Evolutionary conservation across 805 yeast genomes (phyloP).

Genomic region (Hanseniaspora osmophila): DNA sequence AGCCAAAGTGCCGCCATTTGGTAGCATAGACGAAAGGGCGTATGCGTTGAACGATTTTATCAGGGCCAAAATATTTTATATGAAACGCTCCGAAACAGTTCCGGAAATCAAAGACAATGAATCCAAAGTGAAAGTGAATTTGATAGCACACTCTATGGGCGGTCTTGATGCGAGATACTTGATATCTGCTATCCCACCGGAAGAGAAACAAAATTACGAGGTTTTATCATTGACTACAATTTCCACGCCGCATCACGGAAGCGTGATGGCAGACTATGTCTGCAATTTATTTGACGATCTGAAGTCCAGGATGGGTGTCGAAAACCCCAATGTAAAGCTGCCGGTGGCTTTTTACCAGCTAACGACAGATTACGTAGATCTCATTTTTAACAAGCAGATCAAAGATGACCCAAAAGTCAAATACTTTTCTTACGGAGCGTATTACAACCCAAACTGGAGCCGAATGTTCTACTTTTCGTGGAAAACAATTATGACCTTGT

Average conservation of each 20-base stretch:
- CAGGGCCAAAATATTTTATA: conserved; percentile 5
- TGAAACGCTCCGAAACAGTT: conserved; percentile 11
- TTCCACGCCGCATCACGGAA: conserved; percentile 81
- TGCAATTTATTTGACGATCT: conserved; percentile 21
- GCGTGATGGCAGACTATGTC: conserved; percentile 65
- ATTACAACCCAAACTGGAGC: conserved; percentile 45
- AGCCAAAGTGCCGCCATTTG: conserved; percentile 75
- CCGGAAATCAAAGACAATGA: conserved; percentile 9
- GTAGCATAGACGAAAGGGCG: conserved; percentile 60
- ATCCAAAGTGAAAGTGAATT: conserved; percentile 41
- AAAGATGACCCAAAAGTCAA: conserved; percentile 45
- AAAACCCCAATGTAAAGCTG: conserved; percentile 6
- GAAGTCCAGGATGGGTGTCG: conserved; percentile 18
- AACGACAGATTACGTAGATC: conserved; percentile 37
- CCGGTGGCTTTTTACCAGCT: conserved; percentile 47
- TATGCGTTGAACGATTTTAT: conserved; percentile 38
- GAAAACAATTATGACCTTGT: conserved; percentile 31
- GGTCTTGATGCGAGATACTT: conserved; percentile 75
- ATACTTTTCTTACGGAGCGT: conserved; percentile 78
- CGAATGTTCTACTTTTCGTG: conserved; percentile 53
- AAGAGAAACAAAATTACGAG: conserved; percentile 29
- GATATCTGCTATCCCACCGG: conserved; percentile 36
- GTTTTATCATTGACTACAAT: conserved; percentile 71
- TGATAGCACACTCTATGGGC: conserved; percentile 89
- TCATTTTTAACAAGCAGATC: conserved; percentile 37